phyloP scores from a whole-genome alignment of 331 rosid genomes.

The Ulmus americana region DNA sequence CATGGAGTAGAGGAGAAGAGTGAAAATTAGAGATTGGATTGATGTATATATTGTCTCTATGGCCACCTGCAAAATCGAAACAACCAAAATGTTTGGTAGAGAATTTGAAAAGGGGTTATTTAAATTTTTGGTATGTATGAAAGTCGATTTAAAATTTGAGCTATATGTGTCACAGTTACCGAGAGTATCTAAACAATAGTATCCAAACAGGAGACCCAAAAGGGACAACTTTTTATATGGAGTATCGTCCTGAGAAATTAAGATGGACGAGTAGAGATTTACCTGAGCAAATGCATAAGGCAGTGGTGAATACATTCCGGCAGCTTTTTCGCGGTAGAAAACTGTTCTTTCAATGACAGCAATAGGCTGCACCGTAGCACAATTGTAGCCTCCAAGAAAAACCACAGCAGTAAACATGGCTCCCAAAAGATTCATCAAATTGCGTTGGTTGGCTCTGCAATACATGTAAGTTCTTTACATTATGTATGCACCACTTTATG shows the following conservation, averaged over 20 bases:
- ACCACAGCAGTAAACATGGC: constrained; percentile 40
- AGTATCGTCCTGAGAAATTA: too few relatives aligned
- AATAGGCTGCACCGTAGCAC: constrained; percentile 32
- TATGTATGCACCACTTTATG: neutral
- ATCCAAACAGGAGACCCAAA: neutral
- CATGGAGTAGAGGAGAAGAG: constrained; percentile 37
- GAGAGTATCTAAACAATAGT: too few relatives aligned
- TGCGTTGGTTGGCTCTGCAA: constrained; percentile 32
- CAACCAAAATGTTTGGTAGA: neutral
- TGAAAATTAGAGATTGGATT: constrained; percentile 27
- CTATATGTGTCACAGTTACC: too few relatives aligned
- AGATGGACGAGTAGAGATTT: neutral
- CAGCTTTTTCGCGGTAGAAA: constrained; percentile 50
- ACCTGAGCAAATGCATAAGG: constrained; percentile 50
- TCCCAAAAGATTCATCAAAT: constrained; percentile 38
- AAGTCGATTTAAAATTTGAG: neutral
- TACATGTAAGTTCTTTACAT: too few relatives aligned
- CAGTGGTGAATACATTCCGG: constrained; percentile 43
- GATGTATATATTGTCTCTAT: constrained; percentile 36
- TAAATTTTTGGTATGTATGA: neutral
- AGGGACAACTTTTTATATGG: neutral
- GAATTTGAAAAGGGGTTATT: neutral
- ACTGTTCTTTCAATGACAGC: constrained; percentile 40
- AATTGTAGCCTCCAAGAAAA: constrained; percentile 42
- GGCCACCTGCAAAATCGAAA: constrained; percentile 30